phyloP scores from a whole-genome alignment of 768 basidiomycete genomes.

The Pleurotus sapidus region DNA sequence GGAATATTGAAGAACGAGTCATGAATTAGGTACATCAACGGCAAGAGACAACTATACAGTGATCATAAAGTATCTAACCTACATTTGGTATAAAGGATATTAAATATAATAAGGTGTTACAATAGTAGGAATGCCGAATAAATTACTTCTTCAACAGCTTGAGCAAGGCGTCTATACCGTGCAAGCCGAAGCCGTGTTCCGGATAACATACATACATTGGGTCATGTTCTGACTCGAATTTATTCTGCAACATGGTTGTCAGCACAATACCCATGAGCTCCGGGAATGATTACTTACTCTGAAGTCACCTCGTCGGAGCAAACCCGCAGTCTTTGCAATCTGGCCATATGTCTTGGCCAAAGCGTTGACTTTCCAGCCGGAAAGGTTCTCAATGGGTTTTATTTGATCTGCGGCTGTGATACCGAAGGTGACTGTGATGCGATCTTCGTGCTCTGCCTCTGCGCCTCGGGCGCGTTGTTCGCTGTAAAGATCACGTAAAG shows the following conservation, averaged over 20 bases:
- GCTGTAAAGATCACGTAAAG: slow-evolving; percentile 36
- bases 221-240: slow-evolving; percentile 40
- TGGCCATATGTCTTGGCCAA: slow-evolving; percentile 41
- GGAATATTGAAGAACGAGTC: too few species aligned
- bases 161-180: slow-evolving; percentile 40
- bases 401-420: slow-evolving; percentile 43
- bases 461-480: not conserved
- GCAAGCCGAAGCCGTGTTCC: slow-evolving; percentile 42
- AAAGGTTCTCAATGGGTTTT: slow-evolving; percentile 38
- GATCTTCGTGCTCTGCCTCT: slow-evolving; percentile 20
- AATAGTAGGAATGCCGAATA: not conserved
- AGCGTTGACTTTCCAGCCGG: slow-evolving; percentile 44
- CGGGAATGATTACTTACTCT: slow-evolving; percentile 25
- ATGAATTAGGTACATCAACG: too few species aligned
- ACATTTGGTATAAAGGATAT: too few species aligned
- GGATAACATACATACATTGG: slow-evolving; percentile 54
- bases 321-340: slow-evolving; percentile 34
- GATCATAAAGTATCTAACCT: too few species aligned
- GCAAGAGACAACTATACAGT: too few species aligned
- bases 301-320: slow-evolving; percentile 41
- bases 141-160: slow-evolving; percentile 35
- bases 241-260: slow-evolving; percentile 25
- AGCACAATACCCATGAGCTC: not conserved
- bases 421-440: slow-evolving; percentile 39
- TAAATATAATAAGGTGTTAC: too few species aligned